phyloP scores from a whole-genome alignment of 2,329 filamentous ascomycete species.

The Aspergillus aculeatinus region DNA sequence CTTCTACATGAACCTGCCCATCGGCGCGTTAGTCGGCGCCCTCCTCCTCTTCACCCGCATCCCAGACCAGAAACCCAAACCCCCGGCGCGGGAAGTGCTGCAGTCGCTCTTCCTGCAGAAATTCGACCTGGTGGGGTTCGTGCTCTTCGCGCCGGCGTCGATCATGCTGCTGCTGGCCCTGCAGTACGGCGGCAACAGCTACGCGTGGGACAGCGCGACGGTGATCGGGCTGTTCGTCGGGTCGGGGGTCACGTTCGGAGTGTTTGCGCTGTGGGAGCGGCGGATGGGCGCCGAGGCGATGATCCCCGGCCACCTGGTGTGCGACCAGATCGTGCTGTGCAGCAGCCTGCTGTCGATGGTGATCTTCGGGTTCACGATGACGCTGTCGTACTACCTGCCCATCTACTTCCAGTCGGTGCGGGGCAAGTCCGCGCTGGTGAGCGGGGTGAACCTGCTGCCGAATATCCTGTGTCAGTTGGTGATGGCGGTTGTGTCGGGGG shows the following conservation, averaged over 20 bases:
- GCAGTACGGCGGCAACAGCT: constrained; percentile 57
- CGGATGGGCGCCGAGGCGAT: constrained; percentile 15
- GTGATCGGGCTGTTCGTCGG: constrained; percentile 44
- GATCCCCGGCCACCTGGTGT: constrained; percentile 13
- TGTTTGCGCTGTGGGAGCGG: constrained; percentile 17
- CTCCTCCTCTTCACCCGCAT: constrained; percentile 27
- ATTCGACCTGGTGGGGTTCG: constrained; percentile 53
- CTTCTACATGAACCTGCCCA: constrained; percentile 56
- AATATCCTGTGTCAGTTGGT: constrained; percentile 34
- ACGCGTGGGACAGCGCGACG: constrained; percentile 49
- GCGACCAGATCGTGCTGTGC: constrained; percentile 17
- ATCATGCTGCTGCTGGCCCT: constrained; percentile 57
- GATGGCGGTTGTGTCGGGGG: constrained; percentile 34
- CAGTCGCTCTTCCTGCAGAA: constrained; percentile 24
- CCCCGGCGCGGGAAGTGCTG: constrained; percentile 1
- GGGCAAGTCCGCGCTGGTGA: constrained; percentile 26
- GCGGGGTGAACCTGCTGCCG: constrained; percentile 28
- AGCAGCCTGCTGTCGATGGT: constrained; percentile 30
- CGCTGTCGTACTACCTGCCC: constrained; percentile 47
- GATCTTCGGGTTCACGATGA: constrained; percentile 35
- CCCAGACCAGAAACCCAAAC: constrained; percentile 7
- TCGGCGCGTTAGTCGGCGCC: constrained; percentile 31
- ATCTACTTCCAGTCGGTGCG: constrained; percentile 51
- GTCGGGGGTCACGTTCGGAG: constrained; percentile 10
- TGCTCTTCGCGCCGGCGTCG: constrained; percentile 54